A percentile compares a stretch with the other conserved stretches of the same genome.
These are phyloP conservation scores for Pestalotiopsis sp. DNA, from an alignment of 2,329 filamentous ascomycete species.

Conservation along the genomic window DNA sequence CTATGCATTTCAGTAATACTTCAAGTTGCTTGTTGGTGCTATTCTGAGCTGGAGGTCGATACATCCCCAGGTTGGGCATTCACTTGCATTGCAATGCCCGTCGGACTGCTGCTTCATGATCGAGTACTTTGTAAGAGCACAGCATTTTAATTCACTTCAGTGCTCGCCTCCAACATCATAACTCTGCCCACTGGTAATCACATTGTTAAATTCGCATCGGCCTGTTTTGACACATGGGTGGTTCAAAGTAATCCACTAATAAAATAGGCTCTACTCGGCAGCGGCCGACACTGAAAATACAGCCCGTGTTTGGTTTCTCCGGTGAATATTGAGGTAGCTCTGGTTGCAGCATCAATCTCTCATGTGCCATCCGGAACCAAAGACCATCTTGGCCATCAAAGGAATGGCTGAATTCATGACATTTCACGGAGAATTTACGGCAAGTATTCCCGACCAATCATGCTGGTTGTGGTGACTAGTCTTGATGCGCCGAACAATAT, in stretches of 20 bases:
- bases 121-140: too few species aligned
- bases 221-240: background rate
- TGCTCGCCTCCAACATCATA: background rate
- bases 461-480: background rate
- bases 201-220: background rate
- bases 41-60: too few species aligned
- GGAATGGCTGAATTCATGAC: conserved; percentile 1
- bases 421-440: conserved; percentile 12
- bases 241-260: background rate
- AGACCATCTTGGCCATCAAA: background rate
- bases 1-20: too few species aligned
- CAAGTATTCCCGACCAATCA: conserved; percentile 12
- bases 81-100: too few species aligned
- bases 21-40: too few species aligned
- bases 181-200: background rate
- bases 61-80: too few species aligned
- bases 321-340: background rate
- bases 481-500: background rate
- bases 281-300: background rate
- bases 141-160: too few species aligned
- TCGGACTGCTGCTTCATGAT: too few species aligned
- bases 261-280: background rate
- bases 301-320: background rate
- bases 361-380: background rate
- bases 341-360: background rate